Evolutionary conservation across 1,284 basidiomycete genomes (phyloP).

Genomic region (Ganoderma multipileum): DNA sequence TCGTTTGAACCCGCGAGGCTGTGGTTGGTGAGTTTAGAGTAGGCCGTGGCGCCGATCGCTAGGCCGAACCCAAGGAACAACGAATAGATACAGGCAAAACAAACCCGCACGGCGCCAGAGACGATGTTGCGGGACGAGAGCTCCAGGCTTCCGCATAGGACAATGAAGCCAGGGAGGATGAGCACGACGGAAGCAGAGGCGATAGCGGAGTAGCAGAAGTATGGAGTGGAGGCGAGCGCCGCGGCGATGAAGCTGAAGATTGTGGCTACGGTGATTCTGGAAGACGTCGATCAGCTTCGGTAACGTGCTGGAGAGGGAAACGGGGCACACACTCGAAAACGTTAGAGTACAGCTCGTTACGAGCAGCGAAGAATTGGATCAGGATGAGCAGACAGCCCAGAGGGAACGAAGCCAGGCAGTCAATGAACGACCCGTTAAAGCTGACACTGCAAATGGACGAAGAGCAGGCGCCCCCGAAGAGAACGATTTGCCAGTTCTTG

Average conservation of each 20-base stretch:
- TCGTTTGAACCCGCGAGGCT: slow-evolving; percentile 62
- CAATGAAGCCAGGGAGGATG: slow-evolving; percentile 88
- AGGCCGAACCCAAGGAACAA: slow-evolving; percentile 85
- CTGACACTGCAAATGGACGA: slow-evolving; percentile 78
- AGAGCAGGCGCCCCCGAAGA: slow-evolving; percentile 86
- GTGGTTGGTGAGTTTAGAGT: slow-evolving; percentile 58
- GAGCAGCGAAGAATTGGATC: slow-evolving; percentile 78
- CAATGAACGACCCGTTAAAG: slow-evolving; percentile 83
- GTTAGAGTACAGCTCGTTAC: slow-evolving; percentile 87
- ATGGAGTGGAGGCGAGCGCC: slow-evolving; percentile 71
- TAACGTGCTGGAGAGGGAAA: neutral
- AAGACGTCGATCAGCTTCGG: neutral
- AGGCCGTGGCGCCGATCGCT: slow-evolving; percentile 78
- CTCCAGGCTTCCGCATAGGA: slow-evolving; percentile 84
- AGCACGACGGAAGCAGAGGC: slow-evolving; percentile 87
- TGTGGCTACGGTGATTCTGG: slow-evolving; percentile 79
- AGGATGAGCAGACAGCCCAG: slow-evolving; percentile 82
- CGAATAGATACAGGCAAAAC: slow-evolving; percentile 83
- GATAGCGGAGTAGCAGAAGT: slow-evolving; percentile 88
- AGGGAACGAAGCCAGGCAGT: slow-evolving; percentile 78
- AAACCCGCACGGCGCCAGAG: slow-evolving; percentile 85
- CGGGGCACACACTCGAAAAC: slow-evolving; percentile 74
- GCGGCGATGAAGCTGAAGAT: slow-evolving; percentile 85
- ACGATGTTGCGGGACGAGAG: slow-evolving; percentile 82
- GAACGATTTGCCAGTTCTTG: slow-evolving; percentile 66